These are phyloP conservation scores for Zhuliangozyma parablackwelliae DNA, from an alignment of 1,139 yeast species.

Conservation along the genomic window DNA sequence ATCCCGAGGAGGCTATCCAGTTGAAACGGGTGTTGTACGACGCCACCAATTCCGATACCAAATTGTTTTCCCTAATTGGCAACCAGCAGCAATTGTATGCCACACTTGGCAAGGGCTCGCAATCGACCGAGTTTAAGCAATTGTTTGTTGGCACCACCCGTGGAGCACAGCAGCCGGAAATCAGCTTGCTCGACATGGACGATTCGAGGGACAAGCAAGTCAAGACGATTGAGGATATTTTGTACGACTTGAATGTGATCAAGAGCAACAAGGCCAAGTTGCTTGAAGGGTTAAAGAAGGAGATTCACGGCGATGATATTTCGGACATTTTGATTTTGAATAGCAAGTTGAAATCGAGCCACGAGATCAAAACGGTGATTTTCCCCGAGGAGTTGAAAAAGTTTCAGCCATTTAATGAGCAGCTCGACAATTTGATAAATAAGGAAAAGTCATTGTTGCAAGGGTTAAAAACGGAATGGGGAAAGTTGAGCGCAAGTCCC, in stretches of 20 bases:
- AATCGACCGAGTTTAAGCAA: constrained; percentile 26
- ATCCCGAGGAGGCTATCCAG: constrained; percentile 22
- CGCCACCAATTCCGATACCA: constrained; percentile 64
- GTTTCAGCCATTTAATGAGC: constrained; percentile 63
- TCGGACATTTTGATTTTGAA: constrained; percentile 71
- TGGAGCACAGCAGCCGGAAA: constrained; percentile 4
- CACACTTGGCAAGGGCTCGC: constrained; percentile 30
- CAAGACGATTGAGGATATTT: constrained; percentile 40
- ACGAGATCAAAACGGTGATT: constrained; percentile 53
- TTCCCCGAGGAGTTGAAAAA: constrained; percentile 76
- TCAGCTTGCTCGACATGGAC: constrained; percentile 63
- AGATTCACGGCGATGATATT: constrained; percentile 80
- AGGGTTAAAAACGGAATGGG: constrained; percentile 58
- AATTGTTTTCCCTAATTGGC: constrained; percentile 37
- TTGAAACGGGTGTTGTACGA: constrained; percentile 63
- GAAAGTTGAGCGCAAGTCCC: constrained; percentile 44
- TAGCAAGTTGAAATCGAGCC: constrained; percentile 50
- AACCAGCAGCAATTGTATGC: constrained; percentile 15
- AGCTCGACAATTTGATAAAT: constrained; percentile 63
- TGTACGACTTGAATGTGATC: constrained; percentile 41
- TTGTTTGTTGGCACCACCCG: constrained; percentile 18
- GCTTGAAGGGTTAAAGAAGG: constrained; percentile 61
- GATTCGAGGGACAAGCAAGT: constrained; percentile 31
- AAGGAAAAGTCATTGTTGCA: constrained; percentile 57
- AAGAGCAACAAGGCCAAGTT: constrained; percentile 59